Evolutionary conservation across 176 grass and related monocot genomes (phyloP).

Genomic region (Carex cristatella): DNA sequence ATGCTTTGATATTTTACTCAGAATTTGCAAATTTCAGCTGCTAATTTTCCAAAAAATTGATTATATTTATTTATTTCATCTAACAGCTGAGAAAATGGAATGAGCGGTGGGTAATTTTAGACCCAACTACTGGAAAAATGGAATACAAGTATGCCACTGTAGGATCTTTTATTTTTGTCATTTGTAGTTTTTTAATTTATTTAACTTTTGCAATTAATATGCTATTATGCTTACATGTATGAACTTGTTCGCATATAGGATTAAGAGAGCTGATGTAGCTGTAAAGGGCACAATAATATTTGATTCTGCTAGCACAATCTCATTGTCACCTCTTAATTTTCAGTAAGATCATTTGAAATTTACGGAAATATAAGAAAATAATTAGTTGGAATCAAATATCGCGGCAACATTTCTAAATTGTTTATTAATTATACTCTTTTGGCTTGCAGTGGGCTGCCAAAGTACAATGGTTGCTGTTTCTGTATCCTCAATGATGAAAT

Average conservation of each 20-base stretch:
- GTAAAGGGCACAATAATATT: slow-evolving; percentile 53
- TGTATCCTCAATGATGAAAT: slow-evolving; percentile 55
- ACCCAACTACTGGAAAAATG: slow-evolving; percentile 87
- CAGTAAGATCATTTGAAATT: slow-evolving; percentile 43
- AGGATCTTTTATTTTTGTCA: slow-evolving; percentile 17
- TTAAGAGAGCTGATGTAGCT: slow-evolving; percentile 48
- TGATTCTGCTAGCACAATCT: slow-evolving; percentile 56
- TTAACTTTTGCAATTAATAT: background rate
- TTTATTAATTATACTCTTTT: slow-evolving; percentile 21
- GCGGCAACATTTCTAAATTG: background rate
- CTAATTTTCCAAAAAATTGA: background rate
- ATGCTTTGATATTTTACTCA: background rate
- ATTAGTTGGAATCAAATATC: background rate
- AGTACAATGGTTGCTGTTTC: slow-evolving; percentile 87
- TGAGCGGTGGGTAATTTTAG: slow-evolving; percentile 86
- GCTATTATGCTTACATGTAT: slow-evolving; percentile 8
- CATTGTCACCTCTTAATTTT: slow-evolving; percentile 62
- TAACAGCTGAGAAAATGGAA: slow-evolving; percentile 91
- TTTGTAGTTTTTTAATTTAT: slow-evolving; percentile 1
- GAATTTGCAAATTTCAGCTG: background rate
- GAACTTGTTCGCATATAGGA: slow-evolving; percentile 36
- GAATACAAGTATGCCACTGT: slow-evolving; percentile 72
- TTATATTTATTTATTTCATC: slow-evolving; percentile 21
- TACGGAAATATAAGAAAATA: background rate
- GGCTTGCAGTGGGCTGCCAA: slow-evolving; percentile 52